These are phyloP conservation scores for Coemansia sp. DNA, from an alignment of 192 early-diverging fungal species.

Conservation along the genomic window DNA sequence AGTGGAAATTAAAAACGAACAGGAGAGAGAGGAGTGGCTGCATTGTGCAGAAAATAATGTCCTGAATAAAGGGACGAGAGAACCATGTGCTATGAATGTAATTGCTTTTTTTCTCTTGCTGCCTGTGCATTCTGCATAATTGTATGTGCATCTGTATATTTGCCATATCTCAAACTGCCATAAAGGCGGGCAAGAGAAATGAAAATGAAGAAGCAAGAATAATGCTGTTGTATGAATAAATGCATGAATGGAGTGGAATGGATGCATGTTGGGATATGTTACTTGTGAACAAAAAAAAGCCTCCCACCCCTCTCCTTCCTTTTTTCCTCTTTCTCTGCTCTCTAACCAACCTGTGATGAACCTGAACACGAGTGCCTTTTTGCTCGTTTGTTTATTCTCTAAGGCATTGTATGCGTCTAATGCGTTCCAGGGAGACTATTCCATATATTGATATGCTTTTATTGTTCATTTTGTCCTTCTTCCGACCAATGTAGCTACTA, in stretches of 20 bases:
- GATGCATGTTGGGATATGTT: too few species aligned
- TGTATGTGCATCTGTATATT: neutral
- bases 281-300: too few species aligned
- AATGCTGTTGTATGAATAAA: too few species aligned
- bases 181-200: too few species aligned
- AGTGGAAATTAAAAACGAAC: constrained; percentile 3
- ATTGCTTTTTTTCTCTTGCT: neutral
- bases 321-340: too few species aligned
- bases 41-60: neutral
- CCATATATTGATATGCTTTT: neutral
- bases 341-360: too few species aligned
- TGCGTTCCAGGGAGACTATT: neutral
- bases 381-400: too few species aligned
- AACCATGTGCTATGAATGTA: constrained; percentile 8
- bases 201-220: too few species aligned
- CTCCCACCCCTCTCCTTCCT: too few species aligned
- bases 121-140: constrained; percentile 5
- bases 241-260: too few species aligned
- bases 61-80: too few species aligned
- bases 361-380: too few species aligned
- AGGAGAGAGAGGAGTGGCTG: neutral
- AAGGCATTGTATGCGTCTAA: neutral
- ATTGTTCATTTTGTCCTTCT: neutral
- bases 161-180: neutral
- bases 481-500: neutral